Evolutionary conservation across 2,329 filamentous ascomycete genomes (phyloP).

Genomic region (Fusarium praegraminearum): DNA sequence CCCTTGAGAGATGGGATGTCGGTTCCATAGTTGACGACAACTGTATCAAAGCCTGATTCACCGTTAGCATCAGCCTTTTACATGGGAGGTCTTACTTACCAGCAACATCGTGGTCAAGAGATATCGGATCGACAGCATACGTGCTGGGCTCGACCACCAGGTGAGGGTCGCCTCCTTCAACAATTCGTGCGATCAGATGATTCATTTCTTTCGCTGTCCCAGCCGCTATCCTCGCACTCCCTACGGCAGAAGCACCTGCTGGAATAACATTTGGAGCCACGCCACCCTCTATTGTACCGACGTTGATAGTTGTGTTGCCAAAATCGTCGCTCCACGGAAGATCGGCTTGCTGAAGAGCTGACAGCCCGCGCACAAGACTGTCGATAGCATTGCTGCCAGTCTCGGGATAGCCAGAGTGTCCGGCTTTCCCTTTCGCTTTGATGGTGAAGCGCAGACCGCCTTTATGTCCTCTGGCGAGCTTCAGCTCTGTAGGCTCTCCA

Average conservation of each 20-base stretch:
- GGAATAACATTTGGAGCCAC: conserved; percentile 14
- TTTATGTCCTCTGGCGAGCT: conserved; percentile 9
- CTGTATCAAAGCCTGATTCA: conserved; percentile 6
- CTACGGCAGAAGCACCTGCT: background rate
- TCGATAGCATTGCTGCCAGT: conserved; percentile 14
- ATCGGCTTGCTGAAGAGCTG: background rate
- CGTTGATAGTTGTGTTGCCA: conserved; percentile 1
- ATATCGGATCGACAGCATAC: background rate
- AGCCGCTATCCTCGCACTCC: background rate
- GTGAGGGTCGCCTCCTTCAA: background rate
- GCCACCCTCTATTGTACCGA: conserved; percentile 10
- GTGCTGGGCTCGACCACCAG: background rate
- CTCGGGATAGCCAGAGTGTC: conserved; percentile 14
- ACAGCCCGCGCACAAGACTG: conserved; percentile 3
- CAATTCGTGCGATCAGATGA: background rate
- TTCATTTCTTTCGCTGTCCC: conserved; percentile 2
- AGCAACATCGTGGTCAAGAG: conserved; percentile 2
- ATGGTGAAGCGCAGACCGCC: background rate
- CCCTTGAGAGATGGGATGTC: background rate
- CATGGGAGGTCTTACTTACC: background rate
- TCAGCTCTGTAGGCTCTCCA: conserved; percentile 15
- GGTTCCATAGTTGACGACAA: conserved; percentile 7
- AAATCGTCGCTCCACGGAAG: background rate
- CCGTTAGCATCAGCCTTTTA: accelerated
- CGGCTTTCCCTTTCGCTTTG: background rate